These are phyloP conservation scores for Saprolegnia parasitica DNA, from an alignment of 352 stramenopile genomes.

Conservation along the genomic window DNA sequence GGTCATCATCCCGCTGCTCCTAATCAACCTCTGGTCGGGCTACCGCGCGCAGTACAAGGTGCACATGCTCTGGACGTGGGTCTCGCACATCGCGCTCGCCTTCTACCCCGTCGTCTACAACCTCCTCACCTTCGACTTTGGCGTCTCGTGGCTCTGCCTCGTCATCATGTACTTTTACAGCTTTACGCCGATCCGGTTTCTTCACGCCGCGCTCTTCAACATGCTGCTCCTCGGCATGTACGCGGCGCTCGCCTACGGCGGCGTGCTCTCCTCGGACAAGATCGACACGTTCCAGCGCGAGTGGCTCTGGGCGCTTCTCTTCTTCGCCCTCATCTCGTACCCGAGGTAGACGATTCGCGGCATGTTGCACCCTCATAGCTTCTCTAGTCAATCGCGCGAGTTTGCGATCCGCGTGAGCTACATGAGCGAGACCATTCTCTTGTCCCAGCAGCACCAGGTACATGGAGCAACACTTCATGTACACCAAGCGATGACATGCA, in stretches of 20 bases:
- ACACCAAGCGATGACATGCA: no score
- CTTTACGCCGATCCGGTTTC: conserved; percentile 76
- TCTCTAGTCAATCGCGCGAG: no score
- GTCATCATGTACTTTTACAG: conserved; percentile 85
- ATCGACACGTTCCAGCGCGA: conserved; percentile 50
- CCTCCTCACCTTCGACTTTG: conserved; percentile 76
- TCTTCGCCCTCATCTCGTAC: conserved; percentile 76
- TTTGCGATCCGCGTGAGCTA: no score
- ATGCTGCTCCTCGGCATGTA: conserved; percentile 61
- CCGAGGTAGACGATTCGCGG: conserved; percentile 49
- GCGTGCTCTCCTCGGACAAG: conserved; percentile 40
- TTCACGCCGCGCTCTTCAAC: conserved; percentile 68
- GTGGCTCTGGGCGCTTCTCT: conserved; percentile 73
- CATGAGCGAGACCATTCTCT: no score
- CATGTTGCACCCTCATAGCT: no score
- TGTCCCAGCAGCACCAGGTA: no score
- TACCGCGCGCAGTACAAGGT: conserved; percentile 53
- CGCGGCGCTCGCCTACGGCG: conserved; percentile 63
- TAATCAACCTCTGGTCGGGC: conserved; percentile 62
- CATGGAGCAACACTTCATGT: no score
- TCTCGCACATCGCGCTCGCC: conserved; percentile 53
- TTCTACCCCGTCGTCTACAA: conserved; percentile 76
- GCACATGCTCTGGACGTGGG: conserved; percentile 67
- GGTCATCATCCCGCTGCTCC: conserved; percentile 54
- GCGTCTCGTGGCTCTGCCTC: conserved; percentile 74